These are phyloP conservation scores for Venturia aucupariae DNA, from an alignment of 2,329 filamentous ascomycete genomes.

Conservation along the genomic window DNA sequence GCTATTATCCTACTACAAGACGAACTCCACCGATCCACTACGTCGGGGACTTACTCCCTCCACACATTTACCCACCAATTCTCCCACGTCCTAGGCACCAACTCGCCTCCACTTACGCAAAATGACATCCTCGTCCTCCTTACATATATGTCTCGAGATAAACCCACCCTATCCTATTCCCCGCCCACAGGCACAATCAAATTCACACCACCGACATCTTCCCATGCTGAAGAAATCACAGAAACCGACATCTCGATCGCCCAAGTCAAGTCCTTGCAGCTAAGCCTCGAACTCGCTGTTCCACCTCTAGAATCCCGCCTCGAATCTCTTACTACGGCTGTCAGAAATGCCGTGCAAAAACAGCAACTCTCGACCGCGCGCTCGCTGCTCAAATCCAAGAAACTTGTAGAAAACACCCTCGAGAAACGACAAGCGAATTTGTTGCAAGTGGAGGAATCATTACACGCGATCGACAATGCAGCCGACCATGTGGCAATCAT, in stretches of 20 bases:
- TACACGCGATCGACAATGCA: constrained; percentile 76
- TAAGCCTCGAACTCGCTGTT: constrained; percentile 57
- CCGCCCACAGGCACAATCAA: constrained; percentile 70
- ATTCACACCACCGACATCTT: constrained; percentile 40
- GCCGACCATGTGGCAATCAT: constrained; percentile 77
- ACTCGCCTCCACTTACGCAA: constrained; percentile 20
- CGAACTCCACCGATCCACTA: constrained; percentile 25
- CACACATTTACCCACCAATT: constrained; percentile 28
- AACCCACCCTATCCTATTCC: constrained; percentile 65
- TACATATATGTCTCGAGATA: constrained; percentile 42
- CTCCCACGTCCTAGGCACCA: constrained; percentile 21
- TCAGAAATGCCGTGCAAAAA: constrained; percentile 58
- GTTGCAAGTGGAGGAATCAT: constrained; percentile 72
- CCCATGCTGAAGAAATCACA: constrained; percentile 31
- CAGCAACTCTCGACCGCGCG: constrained; percentile 70
- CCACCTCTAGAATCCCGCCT: constrained; percentile 52
- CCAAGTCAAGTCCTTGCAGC: constrained; percentile 64
- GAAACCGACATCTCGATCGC: constrained; percentile 75
- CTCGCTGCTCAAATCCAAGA: constrained; percentile 72
- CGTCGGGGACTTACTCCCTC: constrained; percentile 28
- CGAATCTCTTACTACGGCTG: constrained; percentile 41
- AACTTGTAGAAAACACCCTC: constrained; percentile 66
- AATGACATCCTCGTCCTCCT: constrained; percentile 70
- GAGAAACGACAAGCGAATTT: constrained; percentile 63
- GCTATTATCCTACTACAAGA: constrained; percentile 29